A percentile compares a stretch with the other conserved stretches of the same genome.
Conservation (phyloP, 108 stramenopile species). For the Fragilaria radians region DNA sequence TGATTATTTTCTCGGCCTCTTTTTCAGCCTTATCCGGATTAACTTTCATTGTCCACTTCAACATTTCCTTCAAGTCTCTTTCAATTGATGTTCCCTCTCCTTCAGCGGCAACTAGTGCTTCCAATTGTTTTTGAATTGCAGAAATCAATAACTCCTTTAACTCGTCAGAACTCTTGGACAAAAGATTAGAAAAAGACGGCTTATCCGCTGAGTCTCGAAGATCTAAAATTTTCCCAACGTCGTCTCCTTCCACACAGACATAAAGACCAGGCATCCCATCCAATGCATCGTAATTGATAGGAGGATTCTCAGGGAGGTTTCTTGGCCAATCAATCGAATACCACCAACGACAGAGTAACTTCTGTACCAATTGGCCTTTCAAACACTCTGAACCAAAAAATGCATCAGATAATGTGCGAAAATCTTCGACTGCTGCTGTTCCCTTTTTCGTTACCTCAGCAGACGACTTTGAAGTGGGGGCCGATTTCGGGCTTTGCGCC, state of each 20-base stretch:
- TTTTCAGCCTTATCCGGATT: slow-evolving; percentile 77
- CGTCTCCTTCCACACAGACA: slow-evolving; percentile 68
- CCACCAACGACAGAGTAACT: slow-evolving; percentile 92
- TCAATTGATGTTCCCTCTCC: slow-evolving; percentile 60
- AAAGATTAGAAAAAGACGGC: slow-evolving; percentile 70
- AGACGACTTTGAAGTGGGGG: slow-evolving; percentile 23
- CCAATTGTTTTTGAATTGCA: slow-evolving; percentile 66
- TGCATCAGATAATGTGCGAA: slow-evolving; percentile 38
- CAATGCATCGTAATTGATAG: slow-evolving; percentile 74
- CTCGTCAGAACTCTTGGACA: slow-evolving; percentile 54
- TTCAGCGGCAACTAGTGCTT: slow-evolving; percentile 51
- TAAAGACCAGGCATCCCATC: slow-evolving; percentile 94
- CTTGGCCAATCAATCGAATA: slow-evolving; percentile 88
- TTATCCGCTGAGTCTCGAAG: slow-evolving; percentile 40
- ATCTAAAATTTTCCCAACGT: slow-evolving; percentile 75
- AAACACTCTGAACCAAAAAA: slow-evolving; percentile 35
- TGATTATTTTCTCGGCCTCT: slow-evolving; percentile 73
- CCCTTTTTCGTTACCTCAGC: slow-evolving; percentile 28
- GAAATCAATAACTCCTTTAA: slow-evolving; percentile 53
- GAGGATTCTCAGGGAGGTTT: slow-evolving; percentile 43
- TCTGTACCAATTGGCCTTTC: slow-evolving; percentile 87
- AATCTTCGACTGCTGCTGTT: slow-evolving; percentile 21
- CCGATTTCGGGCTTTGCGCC: slow-evolving; percentile 26
- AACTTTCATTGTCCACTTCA: slow-evolving; percentile 75
- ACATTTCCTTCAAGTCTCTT: slow-evolving; percentile 59